Evolutionary conservation across 805 yeast genomes (phyloP).

Genomic region (Wickerhamomyces sydowiorum): DNA sequence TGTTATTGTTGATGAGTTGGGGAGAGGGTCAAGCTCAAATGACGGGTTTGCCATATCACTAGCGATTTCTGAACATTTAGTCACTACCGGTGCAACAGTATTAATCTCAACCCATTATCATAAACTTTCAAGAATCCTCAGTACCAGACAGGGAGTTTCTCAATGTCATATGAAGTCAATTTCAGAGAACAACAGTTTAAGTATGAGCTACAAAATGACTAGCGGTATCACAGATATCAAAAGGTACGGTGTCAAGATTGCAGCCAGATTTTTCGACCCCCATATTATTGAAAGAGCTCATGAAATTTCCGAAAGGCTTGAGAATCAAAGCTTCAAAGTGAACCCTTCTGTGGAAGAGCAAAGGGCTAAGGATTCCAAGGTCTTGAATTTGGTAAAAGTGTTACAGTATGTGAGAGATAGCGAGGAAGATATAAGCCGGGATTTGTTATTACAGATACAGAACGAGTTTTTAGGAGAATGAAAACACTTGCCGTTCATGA

Average conservation of each 20-base stretch:
- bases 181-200: conserved; percentile 10
- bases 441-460: conserved; percentile 20
- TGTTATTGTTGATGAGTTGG: conserved; percentile 49
- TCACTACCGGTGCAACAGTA: conserved; percentile 23
- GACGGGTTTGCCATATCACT: conserved; percentile 50
- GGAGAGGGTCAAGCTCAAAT: conserved; percentile 43
- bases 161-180: conserved; percentile 33
- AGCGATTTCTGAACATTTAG: conserved; percentile 35
- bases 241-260: conserved; percentile 28
- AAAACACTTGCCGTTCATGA: not conserved
- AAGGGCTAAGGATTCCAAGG: conserved; percentile 19
- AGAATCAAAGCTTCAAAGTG: conserved; percentile 7
- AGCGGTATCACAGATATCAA: conserved; percentile 19
- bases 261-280: conserved; percentile 19
- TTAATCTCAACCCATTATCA: conserved; percentile 41
- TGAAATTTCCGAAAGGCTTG: conserved; percentile 17
- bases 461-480: conserved; percentile 17
- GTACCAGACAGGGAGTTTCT: conserved; percentile 26
- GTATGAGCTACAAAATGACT: conserved; percentile 26
- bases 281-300: conserved; percentile 23
- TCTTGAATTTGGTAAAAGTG: conserved; percentile 22
- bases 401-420: conserved; percentile 13
- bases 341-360: conserved; percentile 1
- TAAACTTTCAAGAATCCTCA: conserved; percentile 33
- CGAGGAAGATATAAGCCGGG: conserved; percentile 8